Evolutionary conservation across 176 grass and related monocot genomes (phyloP).

Genomic region (Avena atlantica): DNA sequence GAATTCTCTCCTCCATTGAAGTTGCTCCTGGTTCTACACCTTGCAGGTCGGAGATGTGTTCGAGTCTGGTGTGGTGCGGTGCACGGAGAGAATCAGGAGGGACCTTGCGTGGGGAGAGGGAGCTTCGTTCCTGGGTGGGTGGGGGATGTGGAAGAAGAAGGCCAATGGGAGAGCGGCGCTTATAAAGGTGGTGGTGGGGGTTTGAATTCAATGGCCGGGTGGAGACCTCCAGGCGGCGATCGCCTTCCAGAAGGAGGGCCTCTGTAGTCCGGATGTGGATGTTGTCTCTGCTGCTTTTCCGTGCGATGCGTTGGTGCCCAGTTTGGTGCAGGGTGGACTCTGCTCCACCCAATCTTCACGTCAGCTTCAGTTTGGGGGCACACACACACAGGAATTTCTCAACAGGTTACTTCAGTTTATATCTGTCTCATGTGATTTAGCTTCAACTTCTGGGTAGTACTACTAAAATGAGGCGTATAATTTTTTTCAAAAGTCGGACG

Average conservation of each 20-base stretch:
- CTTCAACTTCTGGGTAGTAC: too few relatives aligned
- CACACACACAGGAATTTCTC: too few relatives aligned
- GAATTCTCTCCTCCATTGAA: constrained; percentile 44
- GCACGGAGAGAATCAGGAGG: background rate
- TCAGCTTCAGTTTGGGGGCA: too few relatives aligned
- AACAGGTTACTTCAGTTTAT: too few relatives aligned
- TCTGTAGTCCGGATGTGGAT: too few relatives aligned
- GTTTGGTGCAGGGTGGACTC: background rate
- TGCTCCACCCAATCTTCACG: too few relatives aligned
- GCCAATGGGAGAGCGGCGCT: background rate
- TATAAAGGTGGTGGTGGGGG: constrained; percentile 35
- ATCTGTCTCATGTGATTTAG: too few relatives aligned
- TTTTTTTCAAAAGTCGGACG: too few relatives aligned
- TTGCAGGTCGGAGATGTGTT: too few relatives aligned
- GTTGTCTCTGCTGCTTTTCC: background rate
- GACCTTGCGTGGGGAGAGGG: background rate
- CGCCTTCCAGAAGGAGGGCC: constrained; percentile 26
- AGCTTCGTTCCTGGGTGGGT: background rate
- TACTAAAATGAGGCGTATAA: too few relatives aligned
- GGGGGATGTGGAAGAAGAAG: constrained; percentile 21
- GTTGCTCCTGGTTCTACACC: background rate
- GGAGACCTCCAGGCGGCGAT: background rate
- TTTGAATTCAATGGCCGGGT: constrained; percentile 4
- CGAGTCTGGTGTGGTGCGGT: background rate
- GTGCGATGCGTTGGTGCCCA: background rate